Conservation (phyloP, 2,329 filamentous ascomycete species). For the Xylaria sp. region DNA sequence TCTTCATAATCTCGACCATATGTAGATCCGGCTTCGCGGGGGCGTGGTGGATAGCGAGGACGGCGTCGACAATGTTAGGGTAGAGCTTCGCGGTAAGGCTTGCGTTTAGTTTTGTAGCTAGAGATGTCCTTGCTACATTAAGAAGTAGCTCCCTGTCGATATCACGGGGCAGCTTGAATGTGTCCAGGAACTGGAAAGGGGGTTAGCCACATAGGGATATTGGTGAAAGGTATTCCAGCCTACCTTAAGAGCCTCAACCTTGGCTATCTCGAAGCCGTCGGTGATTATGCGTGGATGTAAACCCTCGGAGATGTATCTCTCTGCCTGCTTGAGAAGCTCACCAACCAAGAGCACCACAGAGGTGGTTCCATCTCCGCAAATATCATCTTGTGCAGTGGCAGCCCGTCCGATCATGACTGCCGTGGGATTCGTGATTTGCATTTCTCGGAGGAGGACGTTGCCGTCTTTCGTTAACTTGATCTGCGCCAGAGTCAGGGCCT, state of each 20-base stretch:
- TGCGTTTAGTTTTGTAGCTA: conserved; percentile 93
- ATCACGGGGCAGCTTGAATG: conserved; percentile 88
- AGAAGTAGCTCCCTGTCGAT: conserved; percentile 94
- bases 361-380: conserved; percentile 96
- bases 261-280: conserved; percentile 96
- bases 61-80: conserved; percentile 94
- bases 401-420: conserved; percentile 86
- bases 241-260: conserved; percentile 86
- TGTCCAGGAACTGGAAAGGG: conserved; percentile 79
- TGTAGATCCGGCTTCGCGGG: conserved; percentile 94
- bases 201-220: not conserved
- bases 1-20: conserved; percentile 99
- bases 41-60: conserved; percentile 90
- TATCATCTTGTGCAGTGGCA: conserved; percentile 97
- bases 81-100: conserved; percentile 91
- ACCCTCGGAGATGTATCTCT: conserved; percentile 96
- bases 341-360: conserved; percentile 95
- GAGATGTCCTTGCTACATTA: conserved; percentile 91
- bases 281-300: conserved; percentile 96
- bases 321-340: conserved; percentile 96
- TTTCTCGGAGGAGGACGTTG: conserved; percentile 81
- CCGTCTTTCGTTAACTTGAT: conserved; percentile 99
- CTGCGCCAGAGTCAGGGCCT: conserved; percentile 53
- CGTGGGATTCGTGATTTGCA: conserved; percentile 98
- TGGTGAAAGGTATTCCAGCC: not conserved